Evolutionary conservation across 306 rosid species (phyloP), one percentile per base, ranked within the genome.

Genomic region (Oemleria cerasiformis): DNA sequence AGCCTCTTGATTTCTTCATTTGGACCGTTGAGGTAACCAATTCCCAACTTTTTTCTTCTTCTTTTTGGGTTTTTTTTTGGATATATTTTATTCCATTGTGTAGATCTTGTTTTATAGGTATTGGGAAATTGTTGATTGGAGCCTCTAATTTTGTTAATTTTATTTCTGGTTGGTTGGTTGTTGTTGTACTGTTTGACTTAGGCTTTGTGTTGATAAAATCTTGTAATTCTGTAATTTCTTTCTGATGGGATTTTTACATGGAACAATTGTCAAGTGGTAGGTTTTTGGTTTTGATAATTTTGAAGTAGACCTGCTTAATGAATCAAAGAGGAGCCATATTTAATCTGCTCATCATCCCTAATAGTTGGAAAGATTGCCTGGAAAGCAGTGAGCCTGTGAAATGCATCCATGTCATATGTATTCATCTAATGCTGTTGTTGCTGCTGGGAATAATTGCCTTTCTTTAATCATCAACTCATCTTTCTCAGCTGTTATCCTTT

Each of bases 1-100:
- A 94, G 88, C 97, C 99, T 65, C 94, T 94, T 75, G 99, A 91
- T 91, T 94, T 94, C 91, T 94, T 94, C 88, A 91, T 94, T 84
- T 94, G 99, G 99, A 94, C 97, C 72, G 97, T 94, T 76, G 97
- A 91, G 99, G 99, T 94, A 80, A 43, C 60, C 36, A 41, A 66
- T 70, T 74, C 74, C 45, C 58, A 23, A 7, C 67, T 54, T 38
- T 60, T 58, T 14, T 42, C 1, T 63, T 8, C 57, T 34, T 14
- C 15, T 3, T 34, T 53, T 66, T 53, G 17, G 53, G 30, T 15
- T 11, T 38, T 53, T 19, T 39, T 68, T 78, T 85, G 41, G 54
- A 72, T 77, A 25, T 23, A 15, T 44, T 21, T 25, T 0, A 62
- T 55, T 63, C 19, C 8, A 57, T 74, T 44, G 50, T 16, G 43